Evolutionary conservation across 108 stramenopile genomes (phyloP).

Genomic region (Chaetoceros tenuissimus): DNA sequence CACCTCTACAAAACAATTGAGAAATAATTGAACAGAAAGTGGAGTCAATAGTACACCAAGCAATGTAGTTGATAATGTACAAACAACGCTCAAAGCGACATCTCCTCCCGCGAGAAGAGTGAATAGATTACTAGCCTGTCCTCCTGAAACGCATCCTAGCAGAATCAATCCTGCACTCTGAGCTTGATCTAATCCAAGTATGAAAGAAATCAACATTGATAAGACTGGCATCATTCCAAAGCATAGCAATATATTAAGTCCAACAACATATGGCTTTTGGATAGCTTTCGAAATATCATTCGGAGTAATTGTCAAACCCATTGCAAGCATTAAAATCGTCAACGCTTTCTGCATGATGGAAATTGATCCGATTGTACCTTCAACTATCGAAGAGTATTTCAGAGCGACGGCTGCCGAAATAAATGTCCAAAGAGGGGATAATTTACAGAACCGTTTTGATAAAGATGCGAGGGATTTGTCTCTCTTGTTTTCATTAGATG

Average conservation of each 20-base stretch:
- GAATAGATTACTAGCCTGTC: conserved; percentile 34
- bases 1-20: conserved; percentile 9
- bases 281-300: conserved; percentile 10
- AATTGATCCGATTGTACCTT: too few species aligned
- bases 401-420: too few species aligned
- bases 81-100: conserved; percentile 25
- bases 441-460: too few species aligned
- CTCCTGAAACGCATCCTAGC: conserved; percentile 25
- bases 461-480: too few species aligned
- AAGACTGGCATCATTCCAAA: conserved; percentile 28
- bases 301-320: conserved; percentile 22
- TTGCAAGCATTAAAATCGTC: conserved; percentile 20
- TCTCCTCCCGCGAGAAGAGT: conserved; percentile 27
- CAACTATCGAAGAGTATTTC: too few species aligned
- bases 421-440: too few species aligned
- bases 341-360: conserved; percentile 18
- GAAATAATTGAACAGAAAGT: conserved; percentile 8
- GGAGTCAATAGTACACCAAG: conserved; percentile 23
- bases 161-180: conserved; percentile 12
- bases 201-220: not conserved
- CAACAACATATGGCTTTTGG: conserved; percentile 2
- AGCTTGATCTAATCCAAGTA: not conserved
- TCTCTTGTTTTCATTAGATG: too few species aligned
- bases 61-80: conserved; percentile 24
- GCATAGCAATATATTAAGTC: conserved; percentile 14